phyloP scores from a whole-genome alignment of 768 basidiomycete genomes.

The Trametes cubensis region DNA sequence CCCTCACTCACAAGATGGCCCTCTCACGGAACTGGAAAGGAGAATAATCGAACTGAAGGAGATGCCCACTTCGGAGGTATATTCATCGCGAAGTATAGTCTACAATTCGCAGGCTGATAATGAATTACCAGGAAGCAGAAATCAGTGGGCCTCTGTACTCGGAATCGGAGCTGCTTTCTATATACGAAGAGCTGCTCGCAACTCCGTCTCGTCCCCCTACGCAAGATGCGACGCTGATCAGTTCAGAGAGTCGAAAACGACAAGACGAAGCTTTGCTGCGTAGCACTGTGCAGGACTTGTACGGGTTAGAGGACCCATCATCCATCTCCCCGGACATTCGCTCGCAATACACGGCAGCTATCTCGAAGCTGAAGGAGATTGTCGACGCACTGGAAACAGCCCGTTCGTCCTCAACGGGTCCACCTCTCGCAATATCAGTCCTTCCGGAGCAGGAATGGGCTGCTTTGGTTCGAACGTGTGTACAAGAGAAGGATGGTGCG shows the following conservation, averaged over 20 bases:
- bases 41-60: constrained; percentile 28
- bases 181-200: constrained; percentile 47
- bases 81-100: neutral
- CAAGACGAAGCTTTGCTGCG: constrained; percentile 34
- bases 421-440: neutral
- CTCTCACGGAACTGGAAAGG: constrained; percentile 25
- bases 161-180: constrained; percentile 40
- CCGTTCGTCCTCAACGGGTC: neutral
- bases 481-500: constrained; percentile 41
- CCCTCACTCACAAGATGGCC: constrained; percentile 1
- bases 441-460: constrained; percentile 20
- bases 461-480: constrained; percentile 22
- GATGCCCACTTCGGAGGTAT: constrained; percentile 8
- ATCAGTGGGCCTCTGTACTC: constrained; percentile 28
- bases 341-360: constrained; percentile 4
- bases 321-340: constrained; percentile 8
- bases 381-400: constrained; percentile 5
- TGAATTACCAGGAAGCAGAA: neutral
- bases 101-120: neutral
- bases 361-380: constrained; percentile 22
- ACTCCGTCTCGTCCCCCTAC: constrained; percentile 25
- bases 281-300: constrained; percentile 40
- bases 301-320: constrained; percentile 21
- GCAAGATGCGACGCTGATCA: constrained; percentile 12
- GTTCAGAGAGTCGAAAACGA: constrained; percentile 3